Conservation (phyloP, 768 basidiomycete species). For the Boletus barrowsii region DNA sequence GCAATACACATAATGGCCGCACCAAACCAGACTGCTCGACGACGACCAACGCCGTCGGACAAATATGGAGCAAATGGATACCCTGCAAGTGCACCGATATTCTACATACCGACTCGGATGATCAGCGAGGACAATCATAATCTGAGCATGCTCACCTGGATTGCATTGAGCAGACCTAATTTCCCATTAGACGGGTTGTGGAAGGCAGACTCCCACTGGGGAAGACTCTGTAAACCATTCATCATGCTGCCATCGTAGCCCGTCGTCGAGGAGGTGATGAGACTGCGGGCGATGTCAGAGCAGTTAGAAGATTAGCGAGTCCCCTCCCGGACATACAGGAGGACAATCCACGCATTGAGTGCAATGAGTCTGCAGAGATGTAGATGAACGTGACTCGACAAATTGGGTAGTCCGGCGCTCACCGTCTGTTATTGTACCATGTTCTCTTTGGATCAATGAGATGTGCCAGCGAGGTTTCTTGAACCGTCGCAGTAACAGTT, state of each 20-base stretch:
- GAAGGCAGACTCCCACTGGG: slow-evolving; percentile 64
- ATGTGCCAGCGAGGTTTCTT: slow-evolving; percentile 43
- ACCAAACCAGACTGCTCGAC: slow-evolving; percentile 62
- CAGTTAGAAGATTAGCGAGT: neutral
- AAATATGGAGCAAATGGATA: slow-evolving; percentile 71
- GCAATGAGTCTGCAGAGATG: slow-evolving; percentile 45
- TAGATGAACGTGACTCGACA: neutral
- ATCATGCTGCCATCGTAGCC: slow-evolving; percentile 79
- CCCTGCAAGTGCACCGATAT: slow-evolving; percentile 64
- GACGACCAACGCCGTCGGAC: slow-evolving; percentile 70
- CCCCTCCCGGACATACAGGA: slow-evolving; percentile 45
- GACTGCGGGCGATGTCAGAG: slow-evolving; percentile 32
- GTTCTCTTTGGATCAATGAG: slow-evolving; percentile 62
- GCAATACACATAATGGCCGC: slow-evolving; percentile 69
- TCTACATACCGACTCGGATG: slow-evolving; percentile 37
- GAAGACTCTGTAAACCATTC: slow-evolving; percentile 72
- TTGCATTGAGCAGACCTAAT: slow-evolving; percentile 70
- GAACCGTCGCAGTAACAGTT: slow-evolving; percentile 13
- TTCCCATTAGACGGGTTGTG: slow-evolving; percentile 51
- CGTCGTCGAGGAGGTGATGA: slow-evolving; percentile 73
- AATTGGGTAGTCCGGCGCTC: slow-evolving; percentile 8
- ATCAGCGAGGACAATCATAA: neutral
- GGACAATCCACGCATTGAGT: slow-evolving; percentile 68
- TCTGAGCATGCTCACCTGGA: slow-evolving; percentile 45
- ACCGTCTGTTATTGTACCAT: slow-evolving; percentile 80